Conservation (phyloP, 306 rosid species). For the Dryas alaskensis region DNA sequence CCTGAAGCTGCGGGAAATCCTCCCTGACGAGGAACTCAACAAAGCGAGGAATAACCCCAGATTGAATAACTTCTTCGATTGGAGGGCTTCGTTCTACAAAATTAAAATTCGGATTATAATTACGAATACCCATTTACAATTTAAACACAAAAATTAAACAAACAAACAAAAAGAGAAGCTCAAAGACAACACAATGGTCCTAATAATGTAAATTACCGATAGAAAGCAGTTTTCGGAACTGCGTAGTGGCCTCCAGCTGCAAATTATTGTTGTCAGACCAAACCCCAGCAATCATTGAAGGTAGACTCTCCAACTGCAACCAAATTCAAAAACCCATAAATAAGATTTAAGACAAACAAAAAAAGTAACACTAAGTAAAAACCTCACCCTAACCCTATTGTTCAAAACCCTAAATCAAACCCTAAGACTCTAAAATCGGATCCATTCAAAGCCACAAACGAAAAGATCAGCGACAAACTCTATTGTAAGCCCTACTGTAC, state of each 20-base stretch:
- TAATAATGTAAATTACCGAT: constrained; percentile 43
- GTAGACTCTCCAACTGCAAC: constrained; percentile 83
- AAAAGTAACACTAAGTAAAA: background rate
- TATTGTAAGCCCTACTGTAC: constrained; percentile 16
- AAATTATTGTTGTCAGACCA: constrained; percentile 56
- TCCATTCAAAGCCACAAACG: background rate
- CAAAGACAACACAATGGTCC: background rate
- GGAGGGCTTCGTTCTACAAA: constrained; percentile 84
- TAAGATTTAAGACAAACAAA: background rate
- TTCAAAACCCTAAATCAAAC: constrained; percentile 12
- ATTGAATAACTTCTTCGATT: constrained; percentile 86
- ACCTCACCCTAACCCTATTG: background rate
- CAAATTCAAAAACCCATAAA: constrained; percentile 12
- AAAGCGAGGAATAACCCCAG: constrained; percentile 89
- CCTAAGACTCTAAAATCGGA: constrained; percentile 1
- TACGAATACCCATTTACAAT: background rate
- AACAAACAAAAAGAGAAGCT: background rate
- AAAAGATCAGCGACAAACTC: background rate
- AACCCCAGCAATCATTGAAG: constrained; percentile 81
- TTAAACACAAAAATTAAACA: constrained; percentile 6
- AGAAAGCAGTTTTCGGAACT: constrained; percentile 82
- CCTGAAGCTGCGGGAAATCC: constrained; percentile 93
- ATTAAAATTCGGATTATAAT: background rate
- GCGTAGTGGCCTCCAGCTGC: constrained; percentile 85
- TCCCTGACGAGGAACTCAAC: constrained; percentile 81